Evolutionary conservation across 805 yeast species (phyloP).

Genomic region (Kodamaea fukazawae): DNA sequence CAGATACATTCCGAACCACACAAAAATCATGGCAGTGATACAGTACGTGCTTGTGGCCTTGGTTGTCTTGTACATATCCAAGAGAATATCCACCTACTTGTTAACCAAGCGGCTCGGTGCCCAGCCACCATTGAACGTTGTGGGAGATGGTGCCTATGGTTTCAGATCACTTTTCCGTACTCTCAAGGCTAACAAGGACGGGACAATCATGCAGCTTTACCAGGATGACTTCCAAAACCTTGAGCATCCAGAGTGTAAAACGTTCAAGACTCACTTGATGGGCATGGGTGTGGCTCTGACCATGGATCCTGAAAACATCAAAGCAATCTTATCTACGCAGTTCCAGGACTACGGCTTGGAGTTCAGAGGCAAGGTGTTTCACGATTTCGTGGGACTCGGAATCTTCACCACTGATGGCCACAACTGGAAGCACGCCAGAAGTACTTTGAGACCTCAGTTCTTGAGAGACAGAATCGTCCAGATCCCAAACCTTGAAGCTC

Average conservation of each 20-base stretch:
- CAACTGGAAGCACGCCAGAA: conserved; percentile 44
- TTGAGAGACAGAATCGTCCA: conserved; percentile 44
- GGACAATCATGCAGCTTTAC: conserved; percentile 1
- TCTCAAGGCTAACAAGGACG: conserved; percentile 3
- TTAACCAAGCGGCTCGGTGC: conserved; percentile 8
- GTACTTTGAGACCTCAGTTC: conserved; percentile 45
- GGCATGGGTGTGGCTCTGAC: conserved; percentile 25
- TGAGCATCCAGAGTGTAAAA: conserved; percentile 6
- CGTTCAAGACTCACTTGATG: conserved; percentile 4
- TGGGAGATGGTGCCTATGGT: conserved; percentile 4
- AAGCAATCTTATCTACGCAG: conserved; percentile 42
- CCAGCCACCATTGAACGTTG: background rate
- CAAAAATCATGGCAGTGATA: background rate
- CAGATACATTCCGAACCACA: too few species aligned
- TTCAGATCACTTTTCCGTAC: background rate
- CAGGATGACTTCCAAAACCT: background rate
- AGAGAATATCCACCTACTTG: background rate
- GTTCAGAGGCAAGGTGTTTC: conserved; percentile 34
- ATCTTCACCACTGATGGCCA: conserved; percentile 41
- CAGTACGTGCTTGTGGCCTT: conserved; percentile 1
- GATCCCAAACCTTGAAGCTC: conserved; percentile 38
- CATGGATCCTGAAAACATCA: conserved; percentile 40
- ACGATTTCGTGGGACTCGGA: conserved; percentile 41
- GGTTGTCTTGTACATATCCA: conserved; percentile 1
- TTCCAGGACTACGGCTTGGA: conserved; percentile 41